Base-by-base conservation (phyloP, 2,329 filamentous ascomycete genomes). In the Fusarium sp. region DNA sequence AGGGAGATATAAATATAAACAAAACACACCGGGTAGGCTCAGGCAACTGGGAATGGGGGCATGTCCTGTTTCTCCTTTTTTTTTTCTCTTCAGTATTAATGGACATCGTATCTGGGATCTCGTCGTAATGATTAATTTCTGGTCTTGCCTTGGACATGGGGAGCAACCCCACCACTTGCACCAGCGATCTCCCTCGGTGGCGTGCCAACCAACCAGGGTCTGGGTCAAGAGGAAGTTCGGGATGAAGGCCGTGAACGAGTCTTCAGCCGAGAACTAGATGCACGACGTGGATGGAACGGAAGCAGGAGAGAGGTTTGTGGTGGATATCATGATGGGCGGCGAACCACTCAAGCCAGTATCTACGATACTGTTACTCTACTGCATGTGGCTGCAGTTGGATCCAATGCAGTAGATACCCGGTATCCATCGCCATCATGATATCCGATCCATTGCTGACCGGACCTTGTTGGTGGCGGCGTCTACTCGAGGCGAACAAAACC, bases 71-170 rank as follows among this genome's bases (percentile, higher is more conserved):
- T 58, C 34, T 48, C 35, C 23, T 32, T 66, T 52, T 30, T 52
- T 52, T 8, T 16, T 20, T 13, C 23, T 20, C 41, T 9, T 43
- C 20, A 43, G 18, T 11, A 27, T 27, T 27, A 27, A 27, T 27
- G 50, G 64, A 75, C 73, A 62, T 73, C 72, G 45, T 41, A 32
- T 16, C 54, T 66, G 20, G 52, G 52, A 56, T 39, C 54, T 69
- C 63, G 71, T 78, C 71, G 74, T 77, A 77, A 73, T 77, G 54
- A 65, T 71, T 78, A 77, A 78, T 77, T 78, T 78, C 73, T 78
- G 64, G 63, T 39, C 37, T 67, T 66, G 66, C 59, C 61, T 68
- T 58, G 32, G 56, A 60, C 72, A 70, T 71, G 72, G 69, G 68
- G 70, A 73, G 65, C 73, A 76, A 73, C 73, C 71, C 76, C 75